Conservation (phyloP, 805 yeast genomes). For the Pichia occidentalis region DNA sequence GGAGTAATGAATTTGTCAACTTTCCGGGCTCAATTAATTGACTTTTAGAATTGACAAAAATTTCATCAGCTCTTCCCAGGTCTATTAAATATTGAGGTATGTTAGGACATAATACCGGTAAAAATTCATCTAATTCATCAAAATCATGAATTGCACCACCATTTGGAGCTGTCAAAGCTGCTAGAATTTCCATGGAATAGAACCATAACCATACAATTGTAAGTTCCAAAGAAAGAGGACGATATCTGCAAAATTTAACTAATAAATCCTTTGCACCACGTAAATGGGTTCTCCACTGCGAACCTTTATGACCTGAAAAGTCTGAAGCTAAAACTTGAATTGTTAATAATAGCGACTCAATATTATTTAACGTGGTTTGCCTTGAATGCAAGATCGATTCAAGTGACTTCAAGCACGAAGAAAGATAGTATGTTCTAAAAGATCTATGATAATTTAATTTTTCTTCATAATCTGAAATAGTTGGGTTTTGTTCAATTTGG, state of each 20-base stretch:
- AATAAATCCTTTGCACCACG: constrained; percentile 62
- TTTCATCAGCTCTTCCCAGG: neutral
- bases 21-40: constrained; percentile 9
- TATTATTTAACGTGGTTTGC: constrained; percentile 40
- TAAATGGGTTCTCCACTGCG: constrained; percentile 63
- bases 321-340: constrained; percentile 62
- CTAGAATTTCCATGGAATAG: constrained; percentile 53
- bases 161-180: constrained; percentile 48
- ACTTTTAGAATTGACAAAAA: neutral
- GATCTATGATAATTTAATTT: constrained; percentile 41
- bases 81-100: constrained; percentile 7
- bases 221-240: constrained; percentile 30
- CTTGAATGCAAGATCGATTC: constrained; percentile 43
- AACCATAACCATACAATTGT: constrained; percentile 48
- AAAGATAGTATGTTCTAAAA: constrained; percentile 54
- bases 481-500: constrained; percentile 21
- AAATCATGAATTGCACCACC: constrained; percentile 55
- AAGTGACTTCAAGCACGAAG: constrained; percentile 56
- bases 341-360: constrained; percentile 64
- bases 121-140: constrained; percentile 39
- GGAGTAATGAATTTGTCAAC: constrained; percentile 20
- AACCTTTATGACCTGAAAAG: constrained; percentile 50
- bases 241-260: constrained; percentile 28
- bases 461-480: constrained; percentile 15
- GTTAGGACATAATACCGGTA: constrained; percentile 22